phyloP scores from a whole-genome alignment of 192 early-diverging fungal genomes.

The Paraglomus brasilianum region DNA sequence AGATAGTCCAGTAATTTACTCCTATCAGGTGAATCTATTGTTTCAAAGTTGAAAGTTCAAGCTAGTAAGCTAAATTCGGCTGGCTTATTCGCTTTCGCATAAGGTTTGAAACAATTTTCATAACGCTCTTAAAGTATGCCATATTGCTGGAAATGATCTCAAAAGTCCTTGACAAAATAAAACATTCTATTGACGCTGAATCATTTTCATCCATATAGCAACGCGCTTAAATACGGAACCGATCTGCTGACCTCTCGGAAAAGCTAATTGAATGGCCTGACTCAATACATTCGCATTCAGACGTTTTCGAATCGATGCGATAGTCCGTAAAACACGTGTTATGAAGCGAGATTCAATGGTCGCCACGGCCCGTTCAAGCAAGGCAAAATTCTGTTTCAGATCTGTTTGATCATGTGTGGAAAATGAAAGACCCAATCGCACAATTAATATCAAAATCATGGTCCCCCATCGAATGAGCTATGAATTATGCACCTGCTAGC shows the following conservation, averaged over 20 bases:
- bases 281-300: conserved; percentile 65
- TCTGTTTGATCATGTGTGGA: conserved; percentile 52
- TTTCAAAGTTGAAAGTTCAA: conserved; percentile 2
- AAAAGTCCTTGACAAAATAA: conserved; percentile 2
- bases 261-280: conserved; percentile 56
- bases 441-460: not conserved
- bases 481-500: conserved; percentile 1
- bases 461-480: not conserved
- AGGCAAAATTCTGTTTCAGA: conserved; percentile 78
- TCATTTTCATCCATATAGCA: not conserved
- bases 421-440: not conserved
- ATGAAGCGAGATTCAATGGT: conserved; percentile 86
- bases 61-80: no score
- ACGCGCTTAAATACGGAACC: not conserved
- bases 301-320: conserved; percentile 76
- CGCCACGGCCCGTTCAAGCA: conserved; percentile 81
- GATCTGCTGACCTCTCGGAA: conserved; percentile 43
- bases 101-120: no score
- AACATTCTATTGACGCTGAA: not conserved
- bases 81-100: no score
- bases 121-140: not conserved
- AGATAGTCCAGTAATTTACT: conserved; percentile 35
- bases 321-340: conserved; percentile 82
- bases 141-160: conserved; percentile 1
- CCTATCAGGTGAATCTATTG: conserved; percentile 36